phyloP scores from a whole-genome alignment of 139 green algal species.

The Chlorella sp. region DNA sequence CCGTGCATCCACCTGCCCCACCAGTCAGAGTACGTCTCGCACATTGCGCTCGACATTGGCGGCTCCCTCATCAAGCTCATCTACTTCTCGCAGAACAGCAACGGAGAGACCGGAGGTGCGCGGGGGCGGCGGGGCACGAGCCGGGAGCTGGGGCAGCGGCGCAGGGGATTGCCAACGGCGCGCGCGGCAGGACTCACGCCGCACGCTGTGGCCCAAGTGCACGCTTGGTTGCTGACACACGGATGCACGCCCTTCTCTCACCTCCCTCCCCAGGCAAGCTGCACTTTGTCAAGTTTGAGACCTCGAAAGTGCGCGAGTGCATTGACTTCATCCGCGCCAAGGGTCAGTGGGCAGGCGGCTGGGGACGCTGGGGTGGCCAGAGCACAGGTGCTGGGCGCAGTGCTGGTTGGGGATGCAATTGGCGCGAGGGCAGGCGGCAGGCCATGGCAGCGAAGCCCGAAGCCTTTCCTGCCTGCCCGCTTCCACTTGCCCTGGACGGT shows the following conservation, averaged over 20 bases:
- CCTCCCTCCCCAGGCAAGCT: slow-evolving; percentile 74
- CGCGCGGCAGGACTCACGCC: no score
- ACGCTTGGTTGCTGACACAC: no score
- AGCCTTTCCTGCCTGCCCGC: neutral
- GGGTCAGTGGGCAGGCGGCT: neutral
- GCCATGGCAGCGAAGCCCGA: neutral
- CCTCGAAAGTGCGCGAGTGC: slow-evolving; percentile 76
- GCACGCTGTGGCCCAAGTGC: no score
- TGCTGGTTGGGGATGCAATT: no score
- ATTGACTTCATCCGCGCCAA: slow-evolving; percentile 97
- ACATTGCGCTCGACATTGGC: slow-evolving; percentile 96
- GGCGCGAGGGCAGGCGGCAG: no score
- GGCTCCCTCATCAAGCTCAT: slow-evolving; percentile 97
- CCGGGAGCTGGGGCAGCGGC: no score
- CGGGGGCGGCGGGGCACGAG: no score
- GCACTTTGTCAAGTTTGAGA: slow-evolving; percentile 99
- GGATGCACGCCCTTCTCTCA: no score
- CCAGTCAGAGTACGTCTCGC: slow-evolving; percentile 84
- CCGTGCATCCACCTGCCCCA: slow-evolving; percentile 93
- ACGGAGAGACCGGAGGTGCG: neutral
- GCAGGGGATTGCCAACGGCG: no score
- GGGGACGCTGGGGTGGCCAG: neutral
- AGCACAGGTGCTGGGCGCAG: neutral
- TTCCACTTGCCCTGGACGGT: neutral
- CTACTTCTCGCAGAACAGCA: slow-evolving; percentile 86